Base-by-base conservation (phyloP, 1,139 yeast species). In the Yamadazyma trypodendri region DNA sequence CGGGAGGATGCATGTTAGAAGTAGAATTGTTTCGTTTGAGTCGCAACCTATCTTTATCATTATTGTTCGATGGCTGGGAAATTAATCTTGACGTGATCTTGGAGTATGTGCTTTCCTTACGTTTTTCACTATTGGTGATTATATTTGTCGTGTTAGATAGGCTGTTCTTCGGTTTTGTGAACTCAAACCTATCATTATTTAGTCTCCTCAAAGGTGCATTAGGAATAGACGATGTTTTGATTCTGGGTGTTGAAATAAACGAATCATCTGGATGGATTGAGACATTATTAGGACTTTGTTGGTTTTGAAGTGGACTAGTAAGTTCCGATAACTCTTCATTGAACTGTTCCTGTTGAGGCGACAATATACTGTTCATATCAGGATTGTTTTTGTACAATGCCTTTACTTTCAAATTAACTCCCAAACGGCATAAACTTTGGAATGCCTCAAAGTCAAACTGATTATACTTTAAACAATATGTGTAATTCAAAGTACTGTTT, bases 361-460 rank as follows among this genome's bases (percentile, higher is more conserved):
- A 32, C 13, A 32, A 21, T 18, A 32, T 13, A 17, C n/a, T 6
- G 11, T 14, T 13, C 17, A 29, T 15, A 22, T 15, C 24, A 6
- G 28, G 25, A 23, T 30, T 18, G 6, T 36, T 20, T 18, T 45
- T 48, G 58, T 75, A 85, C 30, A 87, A 72, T 6, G 83, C 67
- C 39, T 77, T 76, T 7, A 81, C 80, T 36, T 78, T 72, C 18
- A 87, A 72, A 43, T 78, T 75, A 18, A 84, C 85, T 10, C 92
- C 90, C 54, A 86, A 65, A 42, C 75, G 74, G 52, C 92, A 81
- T 34, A 92, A 65, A 31, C 82, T 81, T 49, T 84, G 88, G 45
- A 86, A 79, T 0, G 97, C 90, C 54, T 88, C 97, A 75, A 94
- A 89, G 36, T 88, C 72, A 55, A 72, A 87, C 18, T 95, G 96